Evolutionary conservation across 805 yeast genomes (phyloP).

Genomic region (Ogataea pini): DNA sequence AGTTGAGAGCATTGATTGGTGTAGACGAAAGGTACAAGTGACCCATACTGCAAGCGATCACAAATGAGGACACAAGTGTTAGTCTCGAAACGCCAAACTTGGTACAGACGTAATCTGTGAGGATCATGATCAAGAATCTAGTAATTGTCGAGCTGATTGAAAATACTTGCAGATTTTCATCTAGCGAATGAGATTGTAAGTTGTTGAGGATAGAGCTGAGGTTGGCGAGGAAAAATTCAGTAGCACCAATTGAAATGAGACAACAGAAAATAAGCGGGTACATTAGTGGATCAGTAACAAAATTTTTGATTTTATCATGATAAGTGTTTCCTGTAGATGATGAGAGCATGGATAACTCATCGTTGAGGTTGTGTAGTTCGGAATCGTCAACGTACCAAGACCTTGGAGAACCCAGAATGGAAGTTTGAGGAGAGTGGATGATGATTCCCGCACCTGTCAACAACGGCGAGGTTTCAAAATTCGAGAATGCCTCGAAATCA

Average conservation of each 20-base stretch:
- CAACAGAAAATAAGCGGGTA: constrained; percentile 66
- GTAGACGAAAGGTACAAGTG: constrained; percentile 34
- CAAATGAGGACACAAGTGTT: constrained; percentile 28
- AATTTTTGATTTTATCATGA: constrained; percentile 15
- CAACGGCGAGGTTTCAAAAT: constrained; percentile 36
- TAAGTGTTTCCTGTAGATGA: constrained; percentile 17
- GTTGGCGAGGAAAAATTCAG: constrained; percentile 84
- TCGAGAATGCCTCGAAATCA: constrained; percentile 28
- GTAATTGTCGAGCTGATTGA: constrained; percentile 70
- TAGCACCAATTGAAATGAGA: constrained; percentile 73
- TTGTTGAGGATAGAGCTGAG: constrained; percentile 52
- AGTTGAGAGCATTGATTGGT: constrained; percentile 23
- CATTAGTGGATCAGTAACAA: constrained; percentile 51
- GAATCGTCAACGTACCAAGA: constrained; percentile 33
- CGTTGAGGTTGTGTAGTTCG: constrained; percentile 27
- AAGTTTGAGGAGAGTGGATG: constrained; percentile 27
- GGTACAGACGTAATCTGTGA: constrained; percentile 59
- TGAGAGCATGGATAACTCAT: constrained; percentile 30
- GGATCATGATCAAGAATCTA: constrained; percentile 65
- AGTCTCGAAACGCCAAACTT: constrained; percentile 30
- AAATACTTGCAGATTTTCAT: constrained; percentile 28
- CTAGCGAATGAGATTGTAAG: constrained; percentile 22
- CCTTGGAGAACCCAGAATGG: constrained; percentile 32
- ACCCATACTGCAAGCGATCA: constrained; percentile 29
- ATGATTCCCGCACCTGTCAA: constrained; percentile 36